These are phyloP conservation scores for Cyclotella cryptica DNA, from an alignment of 108 stramenopile genomes.

Conservation along the genomic window DNA sequence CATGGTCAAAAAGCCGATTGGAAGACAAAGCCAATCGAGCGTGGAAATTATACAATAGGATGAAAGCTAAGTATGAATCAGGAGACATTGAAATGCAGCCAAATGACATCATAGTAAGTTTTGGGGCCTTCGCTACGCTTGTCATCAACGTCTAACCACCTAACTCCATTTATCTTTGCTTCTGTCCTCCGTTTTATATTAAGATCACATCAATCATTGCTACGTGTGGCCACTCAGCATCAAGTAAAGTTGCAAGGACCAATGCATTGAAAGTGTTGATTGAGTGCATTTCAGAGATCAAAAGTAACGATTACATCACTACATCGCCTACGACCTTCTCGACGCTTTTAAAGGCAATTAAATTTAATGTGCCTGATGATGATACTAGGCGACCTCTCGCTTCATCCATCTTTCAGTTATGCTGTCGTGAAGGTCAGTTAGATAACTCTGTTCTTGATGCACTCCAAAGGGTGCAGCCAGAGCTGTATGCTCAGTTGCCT, in stretches of 20 bases:
- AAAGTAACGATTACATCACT: constrained; percentile 22
- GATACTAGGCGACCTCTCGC: constrained; percentile 32
- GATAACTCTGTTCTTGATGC: constrained; percentile 42
- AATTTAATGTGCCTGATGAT: constrained; percentile 25
- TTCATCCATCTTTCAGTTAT: constrained; percentile 44
- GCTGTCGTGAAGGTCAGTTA: constrained; percentile 39
- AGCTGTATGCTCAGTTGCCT: constrained; percentile 43
- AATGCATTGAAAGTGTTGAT: constrained; percentile 41
- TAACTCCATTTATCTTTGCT: background rate
- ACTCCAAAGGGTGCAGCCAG: constrained; percentile 33
- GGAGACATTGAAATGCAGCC: constrained; percentile 46
- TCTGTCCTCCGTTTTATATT: background rate
- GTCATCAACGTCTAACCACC: background rate
- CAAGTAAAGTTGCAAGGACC: constrained; percentile 13
- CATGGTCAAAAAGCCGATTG: constrained; percentile 37
- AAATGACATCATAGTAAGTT: constrained; percentile 50
- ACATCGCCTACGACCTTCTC: constrained; percentile 25
- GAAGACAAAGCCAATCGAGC: constrained; percentile 37
- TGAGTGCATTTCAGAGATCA: constrained; percentile 41
- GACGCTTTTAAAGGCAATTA: constrained; percentile 28
- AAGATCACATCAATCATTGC: constrained; percentile 47
- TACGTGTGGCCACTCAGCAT: constrained; percentile 35
- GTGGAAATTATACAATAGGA: constrained; percentile 45
- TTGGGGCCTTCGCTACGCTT: background rate
- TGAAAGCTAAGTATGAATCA: constrained; percentile 41